phyloP scores from a whole-genome alignment of 345 rosid genomes.

The Hypericum perforatum region DNA sequence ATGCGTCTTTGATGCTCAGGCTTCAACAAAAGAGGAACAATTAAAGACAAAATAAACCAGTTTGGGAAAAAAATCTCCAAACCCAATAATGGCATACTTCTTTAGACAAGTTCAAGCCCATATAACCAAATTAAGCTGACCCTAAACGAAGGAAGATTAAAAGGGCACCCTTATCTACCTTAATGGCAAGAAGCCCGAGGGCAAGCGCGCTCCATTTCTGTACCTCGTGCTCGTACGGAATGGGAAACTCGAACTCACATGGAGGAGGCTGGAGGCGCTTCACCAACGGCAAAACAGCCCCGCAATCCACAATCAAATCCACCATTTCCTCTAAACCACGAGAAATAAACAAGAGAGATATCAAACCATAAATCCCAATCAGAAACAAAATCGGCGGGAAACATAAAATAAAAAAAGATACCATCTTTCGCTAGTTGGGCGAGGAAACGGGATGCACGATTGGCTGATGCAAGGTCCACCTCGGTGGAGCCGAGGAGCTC shows the following conservation, averaged over 20 bases:
- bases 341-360: background rate
- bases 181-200: conserved; percentile 88
- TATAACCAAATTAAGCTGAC: background rate
- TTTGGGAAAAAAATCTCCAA: background rate
- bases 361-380: conserved; percentile 2
- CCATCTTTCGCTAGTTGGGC: conserved; percentile 98
- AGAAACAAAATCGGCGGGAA: conserved; percentile 21
- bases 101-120: too few relatives aligned
- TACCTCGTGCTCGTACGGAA: conserved; percentile 89
- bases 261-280: conserved; percentile 65
- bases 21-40: conserved; percentile 25
- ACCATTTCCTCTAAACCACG: conserved; percentile 83
- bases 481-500: conserved; percentile 53
- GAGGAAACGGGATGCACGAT: conserved; percentile 91
- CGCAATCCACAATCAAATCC: conserved; percentile 44
- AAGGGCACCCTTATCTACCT: conserved; percentile 34
- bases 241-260: conserved; percentile 27
- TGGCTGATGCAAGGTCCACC: conserved; percentile 87
- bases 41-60: background rate
- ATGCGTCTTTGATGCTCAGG: conserved; percentile 97
- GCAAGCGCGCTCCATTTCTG: conserved; percentile 99
- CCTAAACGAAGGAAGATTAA: background rate
- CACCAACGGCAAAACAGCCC: conserved; percentile 52
- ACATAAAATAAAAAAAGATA: conserved; percentile 2
- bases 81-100: background rate